phyloP scores from a whole-genome alignment of 345 rosid genomes.

The Leavenworthia alabamica region DNA sequence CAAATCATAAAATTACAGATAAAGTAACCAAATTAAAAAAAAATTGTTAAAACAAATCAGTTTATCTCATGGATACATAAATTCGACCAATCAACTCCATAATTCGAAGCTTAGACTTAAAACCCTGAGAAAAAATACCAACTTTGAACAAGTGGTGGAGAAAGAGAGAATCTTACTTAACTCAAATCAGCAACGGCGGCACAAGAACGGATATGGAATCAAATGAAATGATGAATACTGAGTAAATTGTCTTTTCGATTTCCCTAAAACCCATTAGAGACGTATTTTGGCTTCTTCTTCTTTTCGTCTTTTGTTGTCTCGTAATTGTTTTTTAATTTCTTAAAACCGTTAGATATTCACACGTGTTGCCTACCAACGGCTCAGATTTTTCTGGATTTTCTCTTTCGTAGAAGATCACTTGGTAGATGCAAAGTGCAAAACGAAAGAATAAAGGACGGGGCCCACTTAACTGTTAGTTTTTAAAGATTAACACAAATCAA shows the following conservation, averaged over 20 bases:
- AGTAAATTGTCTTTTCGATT: constrained; percentile 1
- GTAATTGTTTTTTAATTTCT: background rate
- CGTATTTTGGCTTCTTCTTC: constrained; percentile 15
- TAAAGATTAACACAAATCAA: too few relatives aligned
- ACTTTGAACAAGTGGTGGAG: too few relatives aligned
- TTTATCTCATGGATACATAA: background rate
- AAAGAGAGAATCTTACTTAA: constrained; percentile 20
- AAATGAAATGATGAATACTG: constrained; percentile 1
- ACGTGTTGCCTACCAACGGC: background rate
- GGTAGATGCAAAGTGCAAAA: background rate
- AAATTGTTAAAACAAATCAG: too few relatives aligned
- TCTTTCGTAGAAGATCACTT: background rate
- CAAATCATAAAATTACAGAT: too few relatives aligned
- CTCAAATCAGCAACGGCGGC: constrained; percentile 3
- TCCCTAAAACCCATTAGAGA: constrained; percentile 12
- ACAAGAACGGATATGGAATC: background rate
- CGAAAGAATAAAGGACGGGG: background rate
- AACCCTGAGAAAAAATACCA: too few relatives aligned
- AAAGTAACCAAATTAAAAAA: background rate
- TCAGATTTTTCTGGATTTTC: background rate
- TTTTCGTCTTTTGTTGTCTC: constrained; percentile 7
- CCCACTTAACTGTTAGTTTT: too few relatives aligned
- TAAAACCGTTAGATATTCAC: background rate
- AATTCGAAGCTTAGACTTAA: background rate
- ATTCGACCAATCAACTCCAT: background rate